phyloP scores from a whole-genome alignment of 2,329 filamentous ascomycete genomes.

The Colletotrichum sublineola region DNA sequence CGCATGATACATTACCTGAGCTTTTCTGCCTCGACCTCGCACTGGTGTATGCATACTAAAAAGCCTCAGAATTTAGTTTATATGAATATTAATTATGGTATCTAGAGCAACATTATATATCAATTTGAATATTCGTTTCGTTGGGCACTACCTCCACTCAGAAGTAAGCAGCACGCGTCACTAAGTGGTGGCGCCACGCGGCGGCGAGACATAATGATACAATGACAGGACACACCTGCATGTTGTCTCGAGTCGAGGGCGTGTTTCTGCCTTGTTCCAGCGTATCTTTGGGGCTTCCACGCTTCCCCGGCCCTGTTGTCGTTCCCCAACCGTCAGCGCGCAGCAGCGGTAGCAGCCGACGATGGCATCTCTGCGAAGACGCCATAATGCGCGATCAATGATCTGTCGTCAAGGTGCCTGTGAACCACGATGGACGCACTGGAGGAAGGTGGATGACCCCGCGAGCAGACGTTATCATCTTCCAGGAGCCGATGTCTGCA shows the following conservation, averaged over 20 bases:
- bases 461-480: background rate
- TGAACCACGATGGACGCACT: background rate
- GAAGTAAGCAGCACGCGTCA: background rate
- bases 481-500: background rate
- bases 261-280: conserved; percentile 13
- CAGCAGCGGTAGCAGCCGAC: background rate
- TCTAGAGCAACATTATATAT: too few species aligned
- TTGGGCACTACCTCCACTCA: background rate
- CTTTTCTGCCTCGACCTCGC: background rate
- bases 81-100: too few species aligned
- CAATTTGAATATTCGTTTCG: background rate
- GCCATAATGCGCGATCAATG: conserved; percentile 9
- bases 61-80: background rate
- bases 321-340: background rate
- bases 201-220: too few species aligned
- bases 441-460: background rate
- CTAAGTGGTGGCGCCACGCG: background rate
- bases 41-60: background rate
- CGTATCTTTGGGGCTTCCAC: conserved; percentile 13
- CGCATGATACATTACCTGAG: background rate
- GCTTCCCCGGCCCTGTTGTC: conserved; percentile 11
- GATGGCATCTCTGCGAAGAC: background rate
- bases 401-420: conserved; percentile 8
- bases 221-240: background rate
- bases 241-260: conserved; percentile 8